These are phyloP conservation scores for Edaphochlamys debaryana DNA, from an alignment of 139 green algal species.

Conservation along the genomic window DNA sequence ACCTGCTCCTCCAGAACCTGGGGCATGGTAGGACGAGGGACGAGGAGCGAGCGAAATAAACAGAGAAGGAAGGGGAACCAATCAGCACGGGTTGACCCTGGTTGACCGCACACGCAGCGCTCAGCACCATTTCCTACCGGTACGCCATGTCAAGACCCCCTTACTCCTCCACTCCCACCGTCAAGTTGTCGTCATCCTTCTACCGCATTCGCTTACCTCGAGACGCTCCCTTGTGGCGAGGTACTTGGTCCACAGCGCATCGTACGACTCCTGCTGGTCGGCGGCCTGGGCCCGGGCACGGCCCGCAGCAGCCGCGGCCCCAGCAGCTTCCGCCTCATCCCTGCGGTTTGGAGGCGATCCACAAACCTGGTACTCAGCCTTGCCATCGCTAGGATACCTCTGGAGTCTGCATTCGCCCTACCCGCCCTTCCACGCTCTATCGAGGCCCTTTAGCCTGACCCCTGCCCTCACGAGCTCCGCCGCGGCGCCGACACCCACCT, in stretches of 20 bases:
- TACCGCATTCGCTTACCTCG: background rate
- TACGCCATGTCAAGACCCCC: too few species aligned
- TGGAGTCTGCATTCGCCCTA: background rate
- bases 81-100: too few species aligned
- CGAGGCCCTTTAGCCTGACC: background rate
- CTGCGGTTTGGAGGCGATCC: background rate
- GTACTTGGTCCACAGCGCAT: conserved; percentile 2
- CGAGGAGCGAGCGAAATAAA: too few species aligned
- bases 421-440: background rate
- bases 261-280: conserved; percentile 12
- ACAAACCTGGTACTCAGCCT: background rate
- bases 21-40: too few species aligned
- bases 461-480: background rate
- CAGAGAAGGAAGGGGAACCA: too few species aligned
- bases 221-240: background rate
- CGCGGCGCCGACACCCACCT: background rate
- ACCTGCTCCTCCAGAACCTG: too few species aligned
- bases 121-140: too few species aligned
- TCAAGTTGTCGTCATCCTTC: too few species aligned
- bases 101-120: too few species aligned
- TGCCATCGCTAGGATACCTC: background rate
- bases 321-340: background rate
- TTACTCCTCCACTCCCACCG: too few species aligned
- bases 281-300: background rate
- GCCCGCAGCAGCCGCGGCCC: background rate